Evolutionary conservation across 306 rosid genomes (phyloP).

Genomic region (Luffa acutangula): DNA sequence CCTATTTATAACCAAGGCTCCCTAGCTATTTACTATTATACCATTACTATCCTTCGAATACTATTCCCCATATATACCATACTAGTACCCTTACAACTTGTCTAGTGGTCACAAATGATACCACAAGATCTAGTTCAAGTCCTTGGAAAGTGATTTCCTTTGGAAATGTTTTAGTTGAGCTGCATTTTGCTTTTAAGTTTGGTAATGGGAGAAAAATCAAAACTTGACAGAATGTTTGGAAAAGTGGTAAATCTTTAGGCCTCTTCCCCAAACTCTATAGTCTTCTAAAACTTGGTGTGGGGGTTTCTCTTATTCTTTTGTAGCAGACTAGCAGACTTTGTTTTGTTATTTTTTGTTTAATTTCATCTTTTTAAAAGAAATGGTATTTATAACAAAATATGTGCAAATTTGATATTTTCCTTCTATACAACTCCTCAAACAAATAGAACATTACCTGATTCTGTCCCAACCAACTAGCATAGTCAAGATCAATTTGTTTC

Average conservation of each 20-base stretch:
- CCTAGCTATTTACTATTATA: too few relatives aligned
- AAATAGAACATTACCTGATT: slow-evolving; percentile 54
- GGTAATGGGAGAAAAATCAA: not conserved
- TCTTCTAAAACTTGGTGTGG: not conserved
- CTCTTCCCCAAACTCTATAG: not conserved
- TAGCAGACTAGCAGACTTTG: not conserved
- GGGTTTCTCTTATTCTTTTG: not conserved
- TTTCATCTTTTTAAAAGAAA: not conserved
- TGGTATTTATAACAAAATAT: not conserved
- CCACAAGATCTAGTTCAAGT: not conserved
- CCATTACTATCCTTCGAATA: too few relatives aligned
- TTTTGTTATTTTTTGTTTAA: not conserved
- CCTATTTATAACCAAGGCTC: too few relatives aligned
- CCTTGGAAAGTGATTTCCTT: not conserved
- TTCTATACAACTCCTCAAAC: not conserved
- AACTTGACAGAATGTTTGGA: not conserved
- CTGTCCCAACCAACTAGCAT: slow-evolving; percentile 94
- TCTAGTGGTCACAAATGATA: not conserved
- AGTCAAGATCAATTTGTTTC: slow-evolving; percentile 74
- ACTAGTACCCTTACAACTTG: too few relatives aligned
- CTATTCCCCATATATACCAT: too few relatives aligned
- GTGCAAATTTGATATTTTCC: not conserved
- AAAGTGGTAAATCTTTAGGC: not conserved
- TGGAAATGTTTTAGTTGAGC: not conserved
- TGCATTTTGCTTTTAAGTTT: not conserved